phyloP scores from a whole-genome alignment of 805 yeast genomes.

The Ogataea corticis region DNA sequence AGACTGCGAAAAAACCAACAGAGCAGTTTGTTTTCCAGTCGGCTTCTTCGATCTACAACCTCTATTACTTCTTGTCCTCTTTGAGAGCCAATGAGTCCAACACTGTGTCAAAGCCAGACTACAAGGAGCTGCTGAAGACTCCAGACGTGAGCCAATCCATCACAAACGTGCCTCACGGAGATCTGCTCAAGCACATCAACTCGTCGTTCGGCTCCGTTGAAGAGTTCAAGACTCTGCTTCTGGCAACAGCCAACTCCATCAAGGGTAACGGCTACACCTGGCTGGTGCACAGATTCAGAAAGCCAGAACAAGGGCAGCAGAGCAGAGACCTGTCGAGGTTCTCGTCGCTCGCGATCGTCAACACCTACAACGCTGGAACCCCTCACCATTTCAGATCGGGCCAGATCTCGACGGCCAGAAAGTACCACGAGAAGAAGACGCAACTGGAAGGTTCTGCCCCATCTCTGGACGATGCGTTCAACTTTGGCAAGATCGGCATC shows the following conservation, averaged over 20 bases:
- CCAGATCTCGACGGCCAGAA: slow-evolving; percentile 45
- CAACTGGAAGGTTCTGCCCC: slow-evolving; percentile 14
- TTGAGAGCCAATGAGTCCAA: slow-evolving; percentile 31
- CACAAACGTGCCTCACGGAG: slow-evolving; percentile 23
- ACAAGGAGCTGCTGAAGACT: slow-evolving; percentile 39
- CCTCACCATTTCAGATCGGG: slow-evolving; percentile 65
- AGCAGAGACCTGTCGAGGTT: slow-evolving; percentile 25
- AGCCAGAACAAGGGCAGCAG: slow-evolving; percentile 24
- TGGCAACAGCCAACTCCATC: slow-evolving; percentile 67
- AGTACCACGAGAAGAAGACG: slow-evolving; percentile 27
- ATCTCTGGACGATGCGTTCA: slow-evolving; percentile 10
- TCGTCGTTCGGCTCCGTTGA: slow-evolving; percentile 72
- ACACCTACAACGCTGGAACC: slow-evolving; percentile 88
- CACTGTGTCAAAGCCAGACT: slow-evolving; percentile 24
- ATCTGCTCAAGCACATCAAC: slow-evolving; percentile 48
- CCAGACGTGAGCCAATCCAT: slow-evolving; percentile 33
- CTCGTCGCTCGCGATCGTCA: slow-evolving; percentile 62
- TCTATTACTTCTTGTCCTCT: slow-evolving; percentile 49
- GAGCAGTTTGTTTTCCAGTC: slow-evolving; percentile 44
- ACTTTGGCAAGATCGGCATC: slow-evolving; percentile 22
- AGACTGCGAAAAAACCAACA: slow-evolving; percentile 46
- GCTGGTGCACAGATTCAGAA: slow-evolving; percentile 65
- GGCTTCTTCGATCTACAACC: slow-evolving; percentile 49
- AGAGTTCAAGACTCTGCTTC: slow-evolving; percentile 70
- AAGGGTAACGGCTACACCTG: slow-evolving; percentile 92